Percentiles rank a stretch among this genome's conserved stretches.
These are phyloP conservation scores for Melianthus villosus DNA, from an alignment of 441 rosid genomes.

Conservation along the genomic window DNA sequence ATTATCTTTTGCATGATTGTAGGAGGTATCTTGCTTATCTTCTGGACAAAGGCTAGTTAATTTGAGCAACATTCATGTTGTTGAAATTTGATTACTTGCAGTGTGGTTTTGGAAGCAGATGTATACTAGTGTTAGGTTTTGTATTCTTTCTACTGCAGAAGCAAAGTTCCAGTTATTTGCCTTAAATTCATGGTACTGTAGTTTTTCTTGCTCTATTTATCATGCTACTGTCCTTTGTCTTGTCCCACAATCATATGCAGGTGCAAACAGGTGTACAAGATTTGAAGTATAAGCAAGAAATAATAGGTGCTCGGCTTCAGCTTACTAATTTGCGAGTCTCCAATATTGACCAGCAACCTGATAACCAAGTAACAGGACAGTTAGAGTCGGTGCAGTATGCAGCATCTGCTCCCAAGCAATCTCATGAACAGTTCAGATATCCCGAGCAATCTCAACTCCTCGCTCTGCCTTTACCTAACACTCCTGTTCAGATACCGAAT, in stretches of 20 bases:
- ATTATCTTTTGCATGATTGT: too few relatives aligned
- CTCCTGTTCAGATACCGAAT: constrained; percentile 34
- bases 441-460: too few relatives aligned
- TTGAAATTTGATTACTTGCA: too few relatives aligned
- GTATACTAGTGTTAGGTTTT: too few relatives aligned
- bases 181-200: not conserved
- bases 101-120: too few relatives aligned
- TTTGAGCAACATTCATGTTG: too few relatives aligned
- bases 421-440: too few relatives aligned
- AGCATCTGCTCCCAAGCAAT: constrained; percentile 34
- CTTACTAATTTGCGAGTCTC: constrained; percentile 43
- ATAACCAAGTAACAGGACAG: constrained; percentile 24
- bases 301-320: constrained; percentile 49
- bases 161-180: not conserved
- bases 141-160: too few relatives aligned
- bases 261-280: constrained; percentile 54
- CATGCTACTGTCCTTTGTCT: not conserved
- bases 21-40: too few relatives aligned
- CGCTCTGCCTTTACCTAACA: too few relatives aligned
- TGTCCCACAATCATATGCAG: constrained; percentile 21
- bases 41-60: too few relatives aligned
- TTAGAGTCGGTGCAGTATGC: constrained; percentile 24
- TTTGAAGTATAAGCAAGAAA: constrained; percentile 66
- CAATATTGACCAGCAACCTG: constrained; percentile 32
- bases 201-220: constrained; percentile 1